phyloP scores from a whole-genome alignment of 148 eudicot species.

The Heliosperma pusillum region DNA sequence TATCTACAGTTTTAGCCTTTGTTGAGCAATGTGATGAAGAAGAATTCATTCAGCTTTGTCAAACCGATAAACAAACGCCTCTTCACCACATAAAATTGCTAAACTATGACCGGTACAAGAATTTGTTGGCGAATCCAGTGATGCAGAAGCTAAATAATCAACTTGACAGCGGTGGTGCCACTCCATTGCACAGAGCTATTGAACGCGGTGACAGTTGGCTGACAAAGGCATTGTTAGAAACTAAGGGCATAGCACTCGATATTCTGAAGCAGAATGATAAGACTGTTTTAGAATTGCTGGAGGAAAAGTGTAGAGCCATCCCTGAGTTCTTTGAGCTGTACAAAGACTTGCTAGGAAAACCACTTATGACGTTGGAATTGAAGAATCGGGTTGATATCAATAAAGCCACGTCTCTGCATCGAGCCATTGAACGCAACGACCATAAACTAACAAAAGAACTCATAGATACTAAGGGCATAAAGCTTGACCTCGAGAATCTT shows the following conservation, averaged over 20 bases:
- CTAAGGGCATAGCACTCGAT: constrained; percentile 4
- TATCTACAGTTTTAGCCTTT: constrained; percentile 11
- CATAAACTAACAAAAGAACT: not conserved
- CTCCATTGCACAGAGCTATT: constrained; percentile 10
- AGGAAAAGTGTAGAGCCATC: not conserved
- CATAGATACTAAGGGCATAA: not conserved
- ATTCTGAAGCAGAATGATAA: not conserved
- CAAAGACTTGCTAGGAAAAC: not conserved
- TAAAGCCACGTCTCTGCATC: constrained; percentile 5
- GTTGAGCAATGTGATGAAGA: not conserved
- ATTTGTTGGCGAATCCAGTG: not conserved
- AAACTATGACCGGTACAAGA: not conserved
- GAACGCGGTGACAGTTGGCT: not conserved
- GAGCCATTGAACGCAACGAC: constrained; percentile 3
- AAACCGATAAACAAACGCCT: constrained; percentile 5
- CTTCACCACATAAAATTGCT: constrained; percentile 1
- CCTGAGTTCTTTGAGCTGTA: constrained; percentile 1
- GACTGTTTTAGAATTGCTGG: not conserved
- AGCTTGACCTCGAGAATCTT: not conserved
- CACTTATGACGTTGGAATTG: not conserved
- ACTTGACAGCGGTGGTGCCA: constrained; percentile 7
- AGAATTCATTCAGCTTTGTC: constrained; percentile 6
- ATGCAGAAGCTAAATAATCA: constrained; percentile 3
- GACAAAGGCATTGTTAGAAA: constrained; percentile 9
- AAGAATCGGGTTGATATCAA: not conserved